Conservation (phyloP, 2,329 filamentous ascomycete genomes). For the Periconia digitata region DNA sequence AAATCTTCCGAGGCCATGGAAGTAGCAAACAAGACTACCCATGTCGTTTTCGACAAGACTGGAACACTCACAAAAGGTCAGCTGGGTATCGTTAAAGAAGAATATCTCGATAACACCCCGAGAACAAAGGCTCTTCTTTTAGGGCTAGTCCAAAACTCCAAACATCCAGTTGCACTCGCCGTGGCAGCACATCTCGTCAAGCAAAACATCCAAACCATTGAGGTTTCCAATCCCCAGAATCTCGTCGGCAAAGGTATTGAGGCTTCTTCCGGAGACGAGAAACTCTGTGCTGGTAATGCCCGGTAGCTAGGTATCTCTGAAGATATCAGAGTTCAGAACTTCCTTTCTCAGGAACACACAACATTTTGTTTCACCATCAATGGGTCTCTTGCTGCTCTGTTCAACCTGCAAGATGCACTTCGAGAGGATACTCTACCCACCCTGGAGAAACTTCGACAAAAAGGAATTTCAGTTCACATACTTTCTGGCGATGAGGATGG, state of each 20-base stretch:
- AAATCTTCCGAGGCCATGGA: conserved; percentile 67
- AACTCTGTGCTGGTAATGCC: conserved; percentile 51
- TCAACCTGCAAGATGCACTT: conserved; percentile 53
- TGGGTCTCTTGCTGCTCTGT: conserved; percentile 46
- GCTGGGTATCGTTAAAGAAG: conserved; percentile 40
- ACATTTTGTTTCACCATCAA: conserved; percentile 59
- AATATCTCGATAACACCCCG: conserved; percentile 18
- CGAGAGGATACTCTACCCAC: conserved; percentile 55
- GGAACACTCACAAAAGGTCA: conserved; percentile 69
- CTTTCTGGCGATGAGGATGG: conserved; percentile 60
- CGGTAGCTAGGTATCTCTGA: conserved; percentile 49
- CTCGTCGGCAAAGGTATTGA: conserved; percentile 50
- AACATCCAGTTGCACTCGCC: conserved; percentile 55
- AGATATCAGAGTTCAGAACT: conserved; percentile 46
- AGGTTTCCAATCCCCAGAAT: conserved; percentile 28
- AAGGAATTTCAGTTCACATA: conserved; percentile 54
- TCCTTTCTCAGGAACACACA: conserved; percentile 22
- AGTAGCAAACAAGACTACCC: conserved; percentile 59
- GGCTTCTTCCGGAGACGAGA: conserved; percentile 31
- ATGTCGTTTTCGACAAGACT: conserved; percentile 80
- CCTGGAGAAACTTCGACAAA: conserved; percentile 52
- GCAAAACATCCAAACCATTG: conserved; percentile 1
- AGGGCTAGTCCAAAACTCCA: conserved; percentile 46
- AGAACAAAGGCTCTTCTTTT: conserved; percentile 37
- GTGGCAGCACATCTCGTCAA: conserved; percentile 47